Conservation (phyloP, 257 asterid genomes). For the Nicotiana obtusifolia region DNA sequence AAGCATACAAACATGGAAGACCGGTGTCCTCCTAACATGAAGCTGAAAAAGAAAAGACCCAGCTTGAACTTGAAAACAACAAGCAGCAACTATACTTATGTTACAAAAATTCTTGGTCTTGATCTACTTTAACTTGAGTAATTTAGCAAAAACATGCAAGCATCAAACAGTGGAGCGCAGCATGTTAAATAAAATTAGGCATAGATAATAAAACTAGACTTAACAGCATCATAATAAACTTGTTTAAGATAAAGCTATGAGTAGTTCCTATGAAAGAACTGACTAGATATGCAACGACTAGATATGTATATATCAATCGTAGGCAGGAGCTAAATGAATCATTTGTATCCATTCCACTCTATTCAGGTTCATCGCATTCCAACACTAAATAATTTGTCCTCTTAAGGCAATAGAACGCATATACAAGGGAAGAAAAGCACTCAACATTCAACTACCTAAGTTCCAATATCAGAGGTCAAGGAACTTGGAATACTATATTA, state of each 20-base stretch:
- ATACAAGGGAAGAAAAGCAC: neutral
- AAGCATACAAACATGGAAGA: slow-evolving; percentile 3
- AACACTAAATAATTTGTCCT: neutral
- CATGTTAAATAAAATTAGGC: neutral
- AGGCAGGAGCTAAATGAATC: neutral
- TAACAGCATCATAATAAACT: neutral
- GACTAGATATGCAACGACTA: neutral
- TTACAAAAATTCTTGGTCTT: neutral
- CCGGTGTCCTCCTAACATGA: neutral
- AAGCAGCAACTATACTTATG: neutral
- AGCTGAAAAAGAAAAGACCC: neutral
- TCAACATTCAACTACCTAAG: neutral
- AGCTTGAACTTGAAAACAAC: neutral
- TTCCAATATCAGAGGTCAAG: neutral
- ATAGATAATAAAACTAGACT: neutral
- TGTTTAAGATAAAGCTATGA: neutral
- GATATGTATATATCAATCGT: neutral
- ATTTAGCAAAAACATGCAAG: neutral
- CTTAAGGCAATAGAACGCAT: neutral
- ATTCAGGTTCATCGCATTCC: neutral
- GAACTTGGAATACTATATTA: neutral
- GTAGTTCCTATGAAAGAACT: neutral
- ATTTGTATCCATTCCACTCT: neutral
- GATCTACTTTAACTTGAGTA: neutral
- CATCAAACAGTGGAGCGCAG: neutral